phyloP scores from a whole-genome alignment of 2,329 filamentous ascomycete species.

The Aspergillus eucalypticola region DNA sequence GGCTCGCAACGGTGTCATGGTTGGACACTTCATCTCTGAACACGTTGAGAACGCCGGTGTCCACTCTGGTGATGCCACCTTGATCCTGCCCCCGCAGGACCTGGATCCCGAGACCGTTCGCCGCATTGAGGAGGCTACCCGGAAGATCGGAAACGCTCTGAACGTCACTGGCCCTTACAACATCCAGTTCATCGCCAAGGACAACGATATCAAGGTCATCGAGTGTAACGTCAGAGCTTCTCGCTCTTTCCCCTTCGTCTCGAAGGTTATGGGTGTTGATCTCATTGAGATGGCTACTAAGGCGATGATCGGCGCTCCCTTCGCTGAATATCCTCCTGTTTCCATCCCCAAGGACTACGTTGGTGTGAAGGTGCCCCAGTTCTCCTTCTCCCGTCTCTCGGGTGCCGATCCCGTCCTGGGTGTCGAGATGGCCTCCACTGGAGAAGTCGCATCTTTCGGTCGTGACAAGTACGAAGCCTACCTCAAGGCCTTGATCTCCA shows the following conservation, averaged over 20 bases:
- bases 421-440: constrained; percentile 98
- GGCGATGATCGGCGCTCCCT: constrained; percentile 84
- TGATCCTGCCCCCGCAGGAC: constrained; percentile 94
- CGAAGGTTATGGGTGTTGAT: constrained; percentile 97
- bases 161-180: constrained; percentile 98
- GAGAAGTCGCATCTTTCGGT: constrained; percentile 96
- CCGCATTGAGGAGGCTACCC: constrained; percentile 90
- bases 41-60: constrained; percentile 99
- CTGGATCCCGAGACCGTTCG: constrained; percentile 83
- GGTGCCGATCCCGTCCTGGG: constrained; percentile 94
- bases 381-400: constrained; percentile 96
- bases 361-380: constrained; percentile 96
- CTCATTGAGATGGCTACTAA: constrained; percentile 98
- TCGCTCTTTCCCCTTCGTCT: constrained; percentile 95
- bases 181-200: constrained; percentile 99
- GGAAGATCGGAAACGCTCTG: constrained; percentile 89
- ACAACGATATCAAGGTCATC: constrained; percentile 99
- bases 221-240: constrained; percentile 98
- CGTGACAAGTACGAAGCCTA: constrained; percentile 97
- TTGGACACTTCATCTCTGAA: constrained; percentile 96
- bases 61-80: constrained; percentile 94
- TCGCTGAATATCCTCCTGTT: constrained; percentile 77
- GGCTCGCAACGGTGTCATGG: constrained; percentile 81
- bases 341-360: constrained; percentile 79
- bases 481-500: constrained; percentile 91